Evolutionary conservation across 2,329 filamentous ascomycete genomes (phyloP), one percentile per base, ranked within the genome.

Genomic region (Lanzia echinophila): DNA sequence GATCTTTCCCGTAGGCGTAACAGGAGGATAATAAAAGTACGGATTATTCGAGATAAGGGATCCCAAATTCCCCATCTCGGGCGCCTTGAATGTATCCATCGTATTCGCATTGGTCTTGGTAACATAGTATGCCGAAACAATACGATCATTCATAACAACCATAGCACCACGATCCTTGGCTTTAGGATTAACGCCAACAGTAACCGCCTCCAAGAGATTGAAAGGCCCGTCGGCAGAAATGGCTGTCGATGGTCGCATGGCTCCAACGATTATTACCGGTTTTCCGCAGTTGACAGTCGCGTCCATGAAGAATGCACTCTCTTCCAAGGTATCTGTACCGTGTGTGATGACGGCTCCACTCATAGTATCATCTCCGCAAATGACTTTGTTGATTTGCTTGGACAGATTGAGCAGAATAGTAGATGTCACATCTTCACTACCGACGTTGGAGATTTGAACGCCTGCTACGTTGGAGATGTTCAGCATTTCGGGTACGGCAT

Each of bases 301-400:
- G 58, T 84, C 78, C 8, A 85, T 69, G 69, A 83, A 84, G 70
- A 84, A 84, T 8, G 81, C 78, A 0, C 78, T 77, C 66, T 85
- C 82, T 61, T 84, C 82, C 1, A 86, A 71, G 0, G 79, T 83
- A 61, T 86, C 83, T 8, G 83, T 86, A 46, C 83, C 82, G 61
- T 86, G 82, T 0, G 82, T 84, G 50, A 86, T 70, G 6, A 84
- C 78, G 6, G 77, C 78, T 34, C 75, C 80, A 10, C 66, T 61
- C 38, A 74, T 66, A 1, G 70, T 68, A 0, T 56, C 56, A 32
- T 65, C 64, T 7, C 57, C 45, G 53, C 61, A 64, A 33, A 67
- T 56, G 53, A 78, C 76, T 12, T 62, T 60, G 53, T 78, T 75
- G 50, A 82, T 75, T 52, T 71, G 67, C 22, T 75, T 69, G 6